A percentile compares a stretch with the other conserved stretches of the same genome.
These are phyloP conservation scores for Podospora tetraspora DNA, from an alignment of 495 filamentous ascomycete species.

Conservation along the genomic window DNA sequence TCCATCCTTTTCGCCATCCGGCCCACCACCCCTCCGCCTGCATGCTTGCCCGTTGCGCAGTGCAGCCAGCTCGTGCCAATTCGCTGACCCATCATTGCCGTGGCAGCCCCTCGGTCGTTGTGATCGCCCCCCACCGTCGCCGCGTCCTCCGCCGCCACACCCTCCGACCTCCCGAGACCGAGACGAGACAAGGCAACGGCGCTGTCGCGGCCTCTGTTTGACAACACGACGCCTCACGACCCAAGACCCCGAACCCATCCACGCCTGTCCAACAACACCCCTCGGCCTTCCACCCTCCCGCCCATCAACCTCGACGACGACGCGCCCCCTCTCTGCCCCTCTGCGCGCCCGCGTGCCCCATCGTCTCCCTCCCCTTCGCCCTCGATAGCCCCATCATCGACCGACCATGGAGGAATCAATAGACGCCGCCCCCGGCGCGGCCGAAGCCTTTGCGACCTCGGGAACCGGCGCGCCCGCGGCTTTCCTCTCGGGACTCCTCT, in stretches of 20 bases:
- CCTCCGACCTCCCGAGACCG: conserved; percentile 2
- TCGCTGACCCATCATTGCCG: background rate
- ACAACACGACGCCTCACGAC: background rate
- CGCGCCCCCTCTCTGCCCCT: background rate
- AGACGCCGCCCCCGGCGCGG: conserved; percentile 19
- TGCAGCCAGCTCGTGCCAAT: background rate
- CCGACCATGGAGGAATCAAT: conserved; percentile 29
- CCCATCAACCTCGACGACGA: background rate
- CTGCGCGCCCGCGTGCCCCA: background rate
- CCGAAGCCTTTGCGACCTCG: conserved; percentile 22
- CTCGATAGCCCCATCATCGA: background rate
- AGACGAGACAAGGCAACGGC: conserved; percentile 5
- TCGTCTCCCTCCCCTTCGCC: background rate
- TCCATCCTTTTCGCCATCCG: background rate
- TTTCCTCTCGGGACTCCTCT: conserved; percentile 23
- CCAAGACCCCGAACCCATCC: conserved; percentile 1
- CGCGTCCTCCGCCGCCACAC: background rate
- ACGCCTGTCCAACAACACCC: background rate
- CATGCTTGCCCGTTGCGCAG: background rate
- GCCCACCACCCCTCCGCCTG: background rate
- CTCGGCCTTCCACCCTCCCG: background rate
- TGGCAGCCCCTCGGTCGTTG: background rate
- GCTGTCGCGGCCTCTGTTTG: conserved; percentile 11
- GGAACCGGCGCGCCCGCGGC: conserved; percentile 17
- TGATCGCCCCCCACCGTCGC: background rate